Evolutionary conservation across 495 filamentous ascomycete species (phyloP).

Genomic region (Neurospora sp.): DNA sequence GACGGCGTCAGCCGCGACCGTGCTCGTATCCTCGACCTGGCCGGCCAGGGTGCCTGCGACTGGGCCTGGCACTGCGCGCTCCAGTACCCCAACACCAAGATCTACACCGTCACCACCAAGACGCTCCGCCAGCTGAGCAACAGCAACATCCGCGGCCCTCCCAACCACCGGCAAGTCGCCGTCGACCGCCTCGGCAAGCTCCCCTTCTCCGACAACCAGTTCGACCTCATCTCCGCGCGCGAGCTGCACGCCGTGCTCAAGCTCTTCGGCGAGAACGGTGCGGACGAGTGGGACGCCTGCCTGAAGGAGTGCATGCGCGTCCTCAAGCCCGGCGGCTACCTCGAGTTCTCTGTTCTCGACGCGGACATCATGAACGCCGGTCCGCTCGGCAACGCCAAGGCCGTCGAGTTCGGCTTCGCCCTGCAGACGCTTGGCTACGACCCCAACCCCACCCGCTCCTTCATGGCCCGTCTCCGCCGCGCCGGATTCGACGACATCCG

Average conservation of each 20-base stretch:
- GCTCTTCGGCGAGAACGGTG: slow-evolving; percentile 46
- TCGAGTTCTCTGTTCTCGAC: slow-evolving; percentile 86
- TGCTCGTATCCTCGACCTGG: slow-evolving; percentile 75
- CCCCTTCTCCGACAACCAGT: slow-evolving; percentile 80
- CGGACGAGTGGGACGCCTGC: slow-evolving; percentile 83
- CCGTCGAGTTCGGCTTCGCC: slow-evolving; percentile 80
- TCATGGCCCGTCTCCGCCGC: slow-evolving; percentile 61
- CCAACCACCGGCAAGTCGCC: slow-evolving; percentile 74
- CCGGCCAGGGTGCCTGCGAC: slow-evolving; percentile 73
- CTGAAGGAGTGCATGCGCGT: slow-evolving; percentile 79
- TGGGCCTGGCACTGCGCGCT: slow-evolving; percentile 92
- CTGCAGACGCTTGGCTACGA: slow-evolving; percentile 85
- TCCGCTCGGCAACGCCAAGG: slow-evolving; percentile 62
- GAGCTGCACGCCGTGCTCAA: slow-evolving; percentile 75
- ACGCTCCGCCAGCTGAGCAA: slow-evolving; percentile 52
- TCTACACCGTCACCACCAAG: slow-evolving; percentile 76
- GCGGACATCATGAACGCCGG: slow-evolving; percentile 80
- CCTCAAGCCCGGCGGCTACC: slow-evolving; percentile 83
- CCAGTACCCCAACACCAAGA: slow-evolving; percentile 71
- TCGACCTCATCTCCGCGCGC: slow-evolving; percentile 88
- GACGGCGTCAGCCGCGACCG: slow-evolving; percentile 37
- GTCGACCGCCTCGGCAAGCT: slow-evolving; percentile 67
- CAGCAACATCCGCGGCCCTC: slow-evolving; percentile 64
- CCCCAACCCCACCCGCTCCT: slow-evolving; percentile 66
- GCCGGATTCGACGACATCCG: slow-evolving; percentile 70